These are phyloP conservation scores for Macrophomina phaseolina DNA, from an alignment of 2,329 filamentous ascomycete genomes.

Conservation along the genomic window DNA sequence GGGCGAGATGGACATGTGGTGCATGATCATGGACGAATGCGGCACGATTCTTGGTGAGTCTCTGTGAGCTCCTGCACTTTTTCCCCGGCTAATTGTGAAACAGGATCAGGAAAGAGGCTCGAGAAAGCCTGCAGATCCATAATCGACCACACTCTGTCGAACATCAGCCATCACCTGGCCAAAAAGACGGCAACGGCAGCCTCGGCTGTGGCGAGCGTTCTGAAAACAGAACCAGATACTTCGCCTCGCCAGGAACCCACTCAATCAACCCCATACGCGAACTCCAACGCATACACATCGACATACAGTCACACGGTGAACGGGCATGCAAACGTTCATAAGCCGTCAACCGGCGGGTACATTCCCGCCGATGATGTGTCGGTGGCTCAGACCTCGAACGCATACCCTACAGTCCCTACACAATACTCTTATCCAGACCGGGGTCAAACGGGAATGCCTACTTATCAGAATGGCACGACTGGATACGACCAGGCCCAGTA, in stretches of 20 bases:
- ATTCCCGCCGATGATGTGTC: constrained; percentile 21
- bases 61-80: neutral
- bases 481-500: constrained; percentile 40
- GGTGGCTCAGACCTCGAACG: constrained; percentile 30
- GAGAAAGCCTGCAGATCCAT: constrained; percentile 56
- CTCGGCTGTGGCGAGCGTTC: constrained; percentile 40
- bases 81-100: constrained; percentile 17
- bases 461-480: constrained; percentile 33
- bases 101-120: constrained; percentile 56
- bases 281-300: constrained; percentile 13
- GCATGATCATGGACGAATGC: constrained; percentile 70
- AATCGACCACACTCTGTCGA: constrained; percentile 54
- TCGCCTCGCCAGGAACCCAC: constrained; percentile 30
- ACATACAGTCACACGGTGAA: constrained; percentile 9
- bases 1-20: constrained; percentile 72
- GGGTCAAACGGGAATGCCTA: constrained; percentile 32
- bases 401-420: constrained; percentile 34
- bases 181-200: constrained; percentile 53
- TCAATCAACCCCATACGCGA: constrained; percentile 30
- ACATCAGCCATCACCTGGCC: constrained; percentile 53
- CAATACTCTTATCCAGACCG: constrained; percentile 38
- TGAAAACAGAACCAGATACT: constrained; percentile 35
- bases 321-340: constrained; percentile 8
- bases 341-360: constrained; percentile 5
- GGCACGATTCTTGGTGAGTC: constrained; percentile 69